phyloP scores from a whole-genome alignment of 2,329 filamentous ascomycete species.

The Seiridium unicorne region DNA sequence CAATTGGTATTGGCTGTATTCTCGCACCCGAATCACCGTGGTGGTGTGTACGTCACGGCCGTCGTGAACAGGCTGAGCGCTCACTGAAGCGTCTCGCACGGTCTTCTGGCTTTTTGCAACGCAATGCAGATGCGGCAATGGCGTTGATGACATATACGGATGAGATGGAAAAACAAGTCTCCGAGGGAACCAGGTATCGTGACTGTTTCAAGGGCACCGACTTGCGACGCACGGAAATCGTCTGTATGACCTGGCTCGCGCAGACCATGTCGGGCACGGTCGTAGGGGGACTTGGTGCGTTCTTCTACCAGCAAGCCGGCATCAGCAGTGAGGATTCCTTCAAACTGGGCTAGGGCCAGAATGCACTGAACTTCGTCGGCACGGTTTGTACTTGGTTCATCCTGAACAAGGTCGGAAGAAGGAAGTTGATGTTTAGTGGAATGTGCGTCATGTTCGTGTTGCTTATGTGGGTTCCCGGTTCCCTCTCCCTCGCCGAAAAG shows the following conservation, averaged over 20 bases:
- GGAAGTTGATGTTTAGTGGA: constrained; percentile 37
- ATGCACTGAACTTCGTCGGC: constrained; percentile 37
- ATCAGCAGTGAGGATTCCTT: constrained; percentile 29
- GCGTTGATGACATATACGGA: constrained; percentile 45
- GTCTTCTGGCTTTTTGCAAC: constrained; percentile 26
- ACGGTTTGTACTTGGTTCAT: constrained; percentile 40
- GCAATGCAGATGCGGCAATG: constrained; percentile 31
- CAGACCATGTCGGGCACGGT: constrained; percentile 28
- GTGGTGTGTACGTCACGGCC: constrained; percentile 40
- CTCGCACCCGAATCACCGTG: constrained; percentile 46
- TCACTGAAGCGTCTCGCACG: constrained; percentile 31
- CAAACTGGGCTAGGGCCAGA: constrained; percentile 32
- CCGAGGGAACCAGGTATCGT: constrained; percentile 38
- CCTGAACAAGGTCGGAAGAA: constrained; percentile 36
- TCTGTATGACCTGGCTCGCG: constrained; percentile 33
- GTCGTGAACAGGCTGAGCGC: constrained; percentile 31
- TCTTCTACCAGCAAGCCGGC: constrained; percentile 35
- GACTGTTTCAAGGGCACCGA: constrained; percentile 48
- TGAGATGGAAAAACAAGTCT: constrained; percentile 38
- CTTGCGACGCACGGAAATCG: constrained; percentile 42
- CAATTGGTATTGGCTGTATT: constrained; percentile 34
- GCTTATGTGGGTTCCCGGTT: constrained; percentile 33
- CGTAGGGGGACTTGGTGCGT: constrained; percentile 31
- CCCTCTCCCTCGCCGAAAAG: constrained; percentile 23
- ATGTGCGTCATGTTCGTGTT: constrained; percentile 36